Conservation (phyloP, 2,329 filamentous ascomycete species). For the Fusarium newnesense region DNA sequence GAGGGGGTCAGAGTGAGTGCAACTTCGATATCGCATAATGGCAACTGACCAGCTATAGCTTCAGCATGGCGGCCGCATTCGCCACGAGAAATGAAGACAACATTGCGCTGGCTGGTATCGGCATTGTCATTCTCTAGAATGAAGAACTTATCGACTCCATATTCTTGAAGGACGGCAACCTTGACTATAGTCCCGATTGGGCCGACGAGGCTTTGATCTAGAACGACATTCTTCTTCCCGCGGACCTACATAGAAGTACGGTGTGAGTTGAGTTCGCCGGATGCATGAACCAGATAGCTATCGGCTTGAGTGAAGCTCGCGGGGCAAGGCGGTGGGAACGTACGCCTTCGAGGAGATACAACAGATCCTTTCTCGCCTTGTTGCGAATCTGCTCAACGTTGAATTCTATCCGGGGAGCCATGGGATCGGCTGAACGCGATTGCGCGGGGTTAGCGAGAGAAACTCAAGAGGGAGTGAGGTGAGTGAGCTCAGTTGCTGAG, state of each 20-base stretch:
- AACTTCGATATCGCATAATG: neutral
- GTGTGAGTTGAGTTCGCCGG: slow-evolving; percentile 19
- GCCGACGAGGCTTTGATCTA: slow-evolving; percentile 90
- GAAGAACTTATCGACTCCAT: slow-evolving; percentile 98
- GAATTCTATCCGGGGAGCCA: slow-evolving; percentile 78
- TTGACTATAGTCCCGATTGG: slow-evolving; percentile 93
- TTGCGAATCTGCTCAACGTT: slow-evolving; percentile 80
- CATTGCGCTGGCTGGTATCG: slow-evolving; percentile 92
- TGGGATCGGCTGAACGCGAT: slow-evolving; percentile 59
- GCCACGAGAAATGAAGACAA: slow-evolving; percentile 91
- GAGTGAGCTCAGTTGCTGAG: slow-evolving; percentile 26
- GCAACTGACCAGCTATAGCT: slow-evolving; percentile 82
- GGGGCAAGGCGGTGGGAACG: slow-evolving; percentile 56
- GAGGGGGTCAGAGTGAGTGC: slow-evolving; percentile 47
- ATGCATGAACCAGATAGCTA: neutral
- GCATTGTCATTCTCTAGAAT: slow-evolving; percentile 95
- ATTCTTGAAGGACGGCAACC: slow-evolving; percentile 94
- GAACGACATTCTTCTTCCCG: slow-evolving; percentile 97
- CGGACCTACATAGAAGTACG: slow-evolving; percentile 72
- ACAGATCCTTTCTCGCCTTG: slow-evolving; percentile 86
- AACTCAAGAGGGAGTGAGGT: slow-evolving; percentile 28
- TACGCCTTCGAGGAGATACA: slow-evolving; percentile 94
- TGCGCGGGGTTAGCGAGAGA: slow-evolving; percentile 9
- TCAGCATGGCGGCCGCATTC: slow-evolving; percentile 88
- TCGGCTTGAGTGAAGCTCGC: slow-evolving; percentile 20